These are phyloP conservation scores for Cyberlindnera japonica DNA, from an alignment of 805 yeast species.

Conservation along the genomic window DNA sequence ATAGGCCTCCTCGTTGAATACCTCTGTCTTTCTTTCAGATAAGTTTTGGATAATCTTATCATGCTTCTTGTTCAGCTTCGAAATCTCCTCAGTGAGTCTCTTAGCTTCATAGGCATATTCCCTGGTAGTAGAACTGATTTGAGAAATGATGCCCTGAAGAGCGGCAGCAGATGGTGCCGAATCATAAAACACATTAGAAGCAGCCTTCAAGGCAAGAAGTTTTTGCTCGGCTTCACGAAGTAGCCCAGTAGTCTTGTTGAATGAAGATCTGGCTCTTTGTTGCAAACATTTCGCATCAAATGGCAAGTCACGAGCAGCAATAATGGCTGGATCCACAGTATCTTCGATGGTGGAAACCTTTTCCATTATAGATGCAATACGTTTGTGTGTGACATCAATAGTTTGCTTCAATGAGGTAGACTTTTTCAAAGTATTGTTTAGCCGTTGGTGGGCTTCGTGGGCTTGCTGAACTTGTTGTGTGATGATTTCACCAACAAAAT, in stretches of 20 bases:
- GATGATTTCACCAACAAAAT: constrained; percentile 12
- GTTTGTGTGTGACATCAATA: constrained; percentile 2
- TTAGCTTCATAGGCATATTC: constrained; percentile 21
- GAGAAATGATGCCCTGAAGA: constrained; percentile 16
- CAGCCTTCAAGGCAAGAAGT: constrained; percentile 20
- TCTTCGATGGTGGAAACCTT: constrained; percentile 11
- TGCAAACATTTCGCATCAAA: constrained; percentile 19
- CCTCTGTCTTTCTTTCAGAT: constrained; percentile 1
- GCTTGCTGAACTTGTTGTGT: not conserved
- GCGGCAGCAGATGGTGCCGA: constrained; percentile 12
- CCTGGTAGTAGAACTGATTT: constrained; percentile 16
- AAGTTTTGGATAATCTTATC: constrained; percentile 17
- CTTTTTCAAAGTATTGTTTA: constrained; percentile 6
- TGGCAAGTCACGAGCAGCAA: constrained; percentile 18
- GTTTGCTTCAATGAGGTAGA: not conserved
- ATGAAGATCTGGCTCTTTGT: constrained; percentile 17
- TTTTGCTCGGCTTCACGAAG: constrained; percentile 22
- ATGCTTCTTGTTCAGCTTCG: constrained; percentile 21
- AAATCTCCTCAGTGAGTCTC: constrained; percentile 18
- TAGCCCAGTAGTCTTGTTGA: constrained; percentile 1
- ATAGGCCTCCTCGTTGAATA: constrained; percentile 5
- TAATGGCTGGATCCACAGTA: constrained; percentile 6
- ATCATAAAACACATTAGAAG: constrained; percentile 13
- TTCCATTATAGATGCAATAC: constrained; percentile 10
- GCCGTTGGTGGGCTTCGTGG: too few relatives aligned